Evolutionary conservation across 208 protist species (phyloP).

Genomic region (Blastocrithidia nonstop): DNA sequence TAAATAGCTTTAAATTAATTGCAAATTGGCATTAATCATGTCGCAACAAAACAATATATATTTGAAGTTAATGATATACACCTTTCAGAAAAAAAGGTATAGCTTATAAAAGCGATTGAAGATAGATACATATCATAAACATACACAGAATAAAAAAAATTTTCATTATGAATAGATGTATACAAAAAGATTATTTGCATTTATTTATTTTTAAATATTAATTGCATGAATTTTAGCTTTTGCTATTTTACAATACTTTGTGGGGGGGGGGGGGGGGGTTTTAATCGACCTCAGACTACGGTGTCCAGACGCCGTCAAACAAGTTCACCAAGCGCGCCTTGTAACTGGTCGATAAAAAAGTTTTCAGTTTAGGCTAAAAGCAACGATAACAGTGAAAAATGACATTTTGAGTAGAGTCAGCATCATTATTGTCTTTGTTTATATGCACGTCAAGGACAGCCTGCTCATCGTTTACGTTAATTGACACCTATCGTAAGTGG

Average conservation of each 20-base stretch:
- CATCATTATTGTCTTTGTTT: no score
- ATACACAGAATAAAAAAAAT: conserved; percentile 1
- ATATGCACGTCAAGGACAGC: no score
- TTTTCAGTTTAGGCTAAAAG: conserved; percentile 47
- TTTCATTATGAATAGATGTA: not conserved
- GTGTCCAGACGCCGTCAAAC: conserved; percentile 74
- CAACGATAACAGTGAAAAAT: conserved; percentile 74
- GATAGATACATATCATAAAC: no score
- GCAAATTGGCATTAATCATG: no score
- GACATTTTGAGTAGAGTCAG: conserved; percentile 5
- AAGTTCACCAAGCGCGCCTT: conserved; percentile 41
- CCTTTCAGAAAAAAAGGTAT: no score
- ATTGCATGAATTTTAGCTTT: not conserved
- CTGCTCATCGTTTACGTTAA: no score
- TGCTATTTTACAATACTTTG: conserved; percentile 12
- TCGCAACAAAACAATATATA: no score
- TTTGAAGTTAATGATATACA: no score
- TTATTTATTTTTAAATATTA: not conserved
- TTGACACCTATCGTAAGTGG: conserved; percentile 53
- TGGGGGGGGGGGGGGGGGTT: no score
- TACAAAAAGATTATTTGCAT: not conserved
- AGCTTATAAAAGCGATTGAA: no score
- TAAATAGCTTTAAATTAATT: no score
- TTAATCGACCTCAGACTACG: conserved; percentile 52
- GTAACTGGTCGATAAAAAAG: conserved; percentile 14